These are phyloP conservation scores for Populus tomentosa DNA, from an alignment of 441 rosid genomes.

Conservation along the genomic window DNA sequence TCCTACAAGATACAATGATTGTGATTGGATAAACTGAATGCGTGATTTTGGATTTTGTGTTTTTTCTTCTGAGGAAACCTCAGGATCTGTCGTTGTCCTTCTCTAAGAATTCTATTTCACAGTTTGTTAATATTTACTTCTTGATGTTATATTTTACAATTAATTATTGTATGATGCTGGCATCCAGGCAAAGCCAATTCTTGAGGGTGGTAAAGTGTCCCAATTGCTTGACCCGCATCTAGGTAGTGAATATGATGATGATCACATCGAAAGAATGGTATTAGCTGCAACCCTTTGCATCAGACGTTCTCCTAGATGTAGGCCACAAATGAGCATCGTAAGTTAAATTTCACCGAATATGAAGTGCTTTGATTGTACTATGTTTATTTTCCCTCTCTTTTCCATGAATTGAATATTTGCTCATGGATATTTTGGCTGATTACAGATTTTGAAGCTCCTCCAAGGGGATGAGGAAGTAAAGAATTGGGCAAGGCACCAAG, in stretches of 20 bases:
- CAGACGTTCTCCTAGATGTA: conserved; percentile 45
- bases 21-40: not conserved
- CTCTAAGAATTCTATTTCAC: not conserved
- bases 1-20: not conserved
- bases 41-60: not conserved
- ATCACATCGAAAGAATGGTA: conserved; percentile 61
- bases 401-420: not conserved
- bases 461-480: conserved; percentile 68
- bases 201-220: conserved; percentile 57
- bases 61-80: not conserved
- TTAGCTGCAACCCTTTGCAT: conserved; percentile 86
- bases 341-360: conserved; percentile 5
- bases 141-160: not conserved
- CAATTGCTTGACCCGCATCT: conserved; percentile 67
- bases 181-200: conserved; percentile 73
- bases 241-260: conserved; percentile 31
- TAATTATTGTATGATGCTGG: not conserved
- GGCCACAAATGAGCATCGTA: conserved; percentile 77
- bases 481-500: conserved; percentile 67
- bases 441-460: conserved; percentile 73
- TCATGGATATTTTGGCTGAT: not conserved
- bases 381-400: not conserved
- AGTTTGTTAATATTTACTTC: too few relatives aligned
- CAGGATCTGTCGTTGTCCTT: not conserved
- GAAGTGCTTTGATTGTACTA: not conserved